Evolutionary conservation across 164 flowering plant species (phyloP), one percentile per base, ranked within the genome.

Genomic region (Kingdonia uniflora): DNA sequence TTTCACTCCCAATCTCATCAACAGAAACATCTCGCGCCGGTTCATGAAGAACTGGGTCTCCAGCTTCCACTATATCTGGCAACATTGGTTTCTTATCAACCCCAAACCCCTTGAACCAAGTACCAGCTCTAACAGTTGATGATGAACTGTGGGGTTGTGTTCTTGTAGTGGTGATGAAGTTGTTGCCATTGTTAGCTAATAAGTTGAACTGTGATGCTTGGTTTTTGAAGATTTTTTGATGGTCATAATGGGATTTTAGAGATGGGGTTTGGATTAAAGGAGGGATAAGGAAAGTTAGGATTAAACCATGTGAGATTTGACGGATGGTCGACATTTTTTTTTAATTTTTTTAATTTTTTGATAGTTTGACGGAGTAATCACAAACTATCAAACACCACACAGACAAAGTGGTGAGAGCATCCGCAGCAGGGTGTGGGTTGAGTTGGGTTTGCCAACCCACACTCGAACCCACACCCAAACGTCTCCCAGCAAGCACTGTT

Each of bases 31-130:
- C 88, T 15, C 59, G 63, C 20, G 98, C 90, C 5, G 85, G 79
- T 56, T 92, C 96, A 48, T 92, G 94, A 25, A 92, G 79, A 53
- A 85, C 95, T 44, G 96, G 96, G 74, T 91, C 98, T 2, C 98
- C 98, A 0, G 95, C 96, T 65, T 79, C 74, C 13, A 84, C 87
- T 19, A 80, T 76, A 2, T 80, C 81, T 5, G 90, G 85, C 55
- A 73, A 45, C 2, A 14, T 21, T 47, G 63, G 49, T 65, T 80
- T 80, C 55, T 79, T 76, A 0, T 76, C 76, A n/a, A 4, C 29
- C 2, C 76, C 76, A 6, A 81, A 60, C 57, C 96, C 92, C 65
- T 69, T 58, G 56, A 91, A 52, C 98, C 95, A 87, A 13, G 17
- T 23, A 14, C 87, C 83, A 6, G 90, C 84, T 42, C 69, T 70